Base-by-base conservation (phyloP, 495 filamentous ascomycete genomes). In the Aspergillus biplanus region DNA sequence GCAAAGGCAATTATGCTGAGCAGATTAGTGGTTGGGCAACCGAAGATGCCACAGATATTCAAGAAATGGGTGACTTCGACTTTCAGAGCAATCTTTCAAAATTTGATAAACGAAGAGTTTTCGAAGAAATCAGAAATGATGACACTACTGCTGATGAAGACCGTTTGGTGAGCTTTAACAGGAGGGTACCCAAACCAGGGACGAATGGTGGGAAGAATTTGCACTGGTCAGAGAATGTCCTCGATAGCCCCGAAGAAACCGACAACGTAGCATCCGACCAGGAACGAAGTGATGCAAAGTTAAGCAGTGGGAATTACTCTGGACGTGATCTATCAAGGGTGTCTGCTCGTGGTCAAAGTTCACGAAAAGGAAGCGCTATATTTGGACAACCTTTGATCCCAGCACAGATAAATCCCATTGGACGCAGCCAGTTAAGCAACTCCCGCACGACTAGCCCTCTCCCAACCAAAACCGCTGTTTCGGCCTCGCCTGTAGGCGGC, bases 31-130 rank as follows among this genome's bases (percentile, higher is more conserved):
- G 92, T 12, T 99, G 95, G 95, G 93, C 92, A 44, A 97, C 94
- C 0, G 95, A 96, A 72, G 93, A 97, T 74, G 92, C 92, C 31
- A 96, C 92, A 3, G 95, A 99, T 74, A 92, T 97, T n/a, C 94
- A 97, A 75, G 94, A 94, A 69, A 82, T 91, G 76, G 91, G 89
- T 2, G 94, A 98, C 63, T 98, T 97, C 64, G 93, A 98, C 75
- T 97, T 98, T 67, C 85, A 89, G 65, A 88, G 85, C 27, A 92
- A 91, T 64, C 80, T 97, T 12, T 92, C 90, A 16, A 95, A 95
- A 67, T 99, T 99, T 65, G 93, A 99, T 74, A 99, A 99, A 79
- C 84, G 88, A 21, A 84, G 85, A 7, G 84, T 98, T 9, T 98
- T 98, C 71, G 89, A 91, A 56, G 85, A 97, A 71, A 91, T 98